A percentile compares a stretch with the other conserved stretches of the same genome.
Evolutionary conservation across 345 rosid genomes (phyloP).

Genomic region (Anacardium occidentale): DNA sequence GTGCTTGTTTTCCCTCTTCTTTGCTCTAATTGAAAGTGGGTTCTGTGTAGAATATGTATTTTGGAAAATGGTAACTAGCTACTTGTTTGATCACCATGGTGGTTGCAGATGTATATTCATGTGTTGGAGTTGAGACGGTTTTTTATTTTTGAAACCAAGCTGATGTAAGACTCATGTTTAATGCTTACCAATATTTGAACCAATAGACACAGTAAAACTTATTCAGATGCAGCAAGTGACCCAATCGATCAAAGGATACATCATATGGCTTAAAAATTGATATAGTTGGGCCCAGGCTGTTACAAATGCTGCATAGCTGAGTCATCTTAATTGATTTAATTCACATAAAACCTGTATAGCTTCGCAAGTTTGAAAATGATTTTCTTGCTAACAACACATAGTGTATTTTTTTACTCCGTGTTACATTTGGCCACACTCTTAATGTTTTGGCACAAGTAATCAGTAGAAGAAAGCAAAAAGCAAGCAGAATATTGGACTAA

Average conservation of each 20-base stretch:
- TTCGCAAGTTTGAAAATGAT: not conserved
- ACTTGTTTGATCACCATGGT: not conserved
- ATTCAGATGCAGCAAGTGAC: not conserved
- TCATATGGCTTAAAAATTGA: not conserved
- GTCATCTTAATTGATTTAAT: too few species aligned
- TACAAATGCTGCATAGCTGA: not conserved
- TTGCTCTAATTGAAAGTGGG: not conserved
- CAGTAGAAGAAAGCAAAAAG: too few species aligned
- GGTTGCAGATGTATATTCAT: not conserved
- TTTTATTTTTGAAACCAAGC: not conserved
- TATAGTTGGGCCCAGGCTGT: not conserved
- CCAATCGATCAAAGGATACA: not conserved
- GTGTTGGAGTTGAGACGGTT: too few species aligned
- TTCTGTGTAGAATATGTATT: not conserved
- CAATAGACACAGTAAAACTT: not conserved
- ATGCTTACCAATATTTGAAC: not conserved
- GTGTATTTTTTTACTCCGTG: not conserved
- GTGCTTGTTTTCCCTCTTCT: slow-evolving; percentile 16
- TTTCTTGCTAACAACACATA: not conserved
- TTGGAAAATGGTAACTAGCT: not conserved
- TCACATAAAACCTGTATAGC: not conserved
- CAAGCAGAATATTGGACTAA: too few species aligned
- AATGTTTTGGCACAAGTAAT: too few species aligned
- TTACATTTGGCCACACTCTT: not conserved
- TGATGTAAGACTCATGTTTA: not conserved